A percentile compares a stretch with the other conserved stretches of the same genome.
Conservation (phyloP, 371 early-diverging fungal genomes). For the Syncephalastrum racemosum region DNA sequence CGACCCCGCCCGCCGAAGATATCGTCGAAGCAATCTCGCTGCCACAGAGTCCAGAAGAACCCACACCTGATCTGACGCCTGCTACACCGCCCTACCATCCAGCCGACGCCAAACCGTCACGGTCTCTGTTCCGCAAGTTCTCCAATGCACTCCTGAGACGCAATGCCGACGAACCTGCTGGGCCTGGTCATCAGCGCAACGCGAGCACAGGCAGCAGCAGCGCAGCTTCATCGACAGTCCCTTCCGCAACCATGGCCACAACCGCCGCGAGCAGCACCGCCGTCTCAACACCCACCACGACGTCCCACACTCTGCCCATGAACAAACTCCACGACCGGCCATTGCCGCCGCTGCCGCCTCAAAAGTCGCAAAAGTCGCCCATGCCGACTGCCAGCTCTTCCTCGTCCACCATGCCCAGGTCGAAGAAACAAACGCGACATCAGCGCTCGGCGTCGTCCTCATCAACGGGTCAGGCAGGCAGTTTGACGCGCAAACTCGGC, state of each 20-base stretch:
- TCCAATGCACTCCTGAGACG: constrained; percentile 20
- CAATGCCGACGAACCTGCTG: neutral
- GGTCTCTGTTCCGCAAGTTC: constrained; percentile 19
- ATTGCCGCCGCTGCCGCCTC: constrained; percentile 10
- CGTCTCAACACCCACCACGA: neutral
- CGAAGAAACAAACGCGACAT: constrained; percentile 1
- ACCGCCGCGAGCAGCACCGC: constrained; percentile 2
- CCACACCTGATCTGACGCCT: no score
- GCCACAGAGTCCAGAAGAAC: no score
- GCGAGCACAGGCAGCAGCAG: constrained; percentile 1
- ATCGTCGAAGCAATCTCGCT: no score
- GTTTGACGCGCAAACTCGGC: constrained; percentile 12
- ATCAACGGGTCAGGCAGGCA: constrained; percentile 5
- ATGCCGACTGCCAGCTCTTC: constrained; percentile 7
- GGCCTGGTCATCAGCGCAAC: neutral
- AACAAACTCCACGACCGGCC: constrained; percentile 5
- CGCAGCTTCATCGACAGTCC: neutral
- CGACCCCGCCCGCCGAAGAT: no score
- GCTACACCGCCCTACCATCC: neutral
- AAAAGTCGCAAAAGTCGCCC: neutral
- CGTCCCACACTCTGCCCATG: neutral
- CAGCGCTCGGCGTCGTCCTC: constrained; percentile 11
- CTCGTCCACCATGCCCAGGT: constrained; percentile 1
- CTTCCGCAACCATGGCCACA: neutral
- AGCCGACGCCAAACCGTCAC: constrained; percentile 2